Evolutionary conservation across 805 yeast species (phyloP), one percentile per base, ranked within the genome.

Genomic region (Trichomonascus vanleenenianus): DNA sequence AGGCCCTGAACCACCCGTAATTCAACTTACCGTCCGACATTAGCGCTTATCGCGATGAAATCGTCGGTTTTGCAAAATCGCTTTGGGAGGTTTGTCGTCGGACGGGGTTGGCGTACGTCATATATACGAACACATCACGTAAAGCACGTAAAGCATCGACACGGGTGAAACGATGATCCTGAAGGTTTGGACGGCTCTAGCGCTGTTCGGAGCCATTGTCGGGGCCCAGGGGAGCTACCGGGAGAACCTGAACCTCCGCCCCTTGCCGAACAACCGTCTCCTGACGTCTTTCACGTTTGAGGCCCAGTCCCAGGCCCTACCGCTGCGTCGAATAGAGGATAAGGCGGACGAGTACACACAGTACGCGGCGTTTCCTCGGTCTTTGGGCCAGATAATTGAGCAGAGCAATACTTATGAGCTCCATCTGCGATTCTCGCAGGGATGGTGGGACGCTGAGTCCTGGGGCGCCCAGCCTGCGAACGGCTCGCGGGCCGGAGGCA

Each of bases 381-480:
- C 87, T 1, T 66, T 93, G 7, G 91, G 87, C 2, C 93, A 95
- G 25, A 72, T 91, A 2, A 59, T 93, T 11, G 78, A 75, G 36
- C 64, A 73, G 10, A 75, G 95, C 2, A 71, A 74, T 48, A 75
- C 94, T 0, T 71, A 84, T 45, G 89, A 85, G 56, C 68, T 93
- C 39, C 95, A 86, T 61, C 66, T 93, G 49, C 68, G 97, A 45
- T 93, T 93, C 59, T 76, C 94, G 1, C 95, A 86, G 62, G 98
- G 98, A 0, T 84, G 88, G 80, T 93, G 96, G 91, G 96, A 93
- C 58, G 68, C 89, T 1, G 85, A 83, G 48, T 68, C 73, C 6
- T 93, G 96, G 94, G 97, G 97, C 0, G 66, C 71, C 39, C 70
- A 86, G 35, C 96, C 97, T 0, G 65, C 67, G 39, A 66, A 78